phyloP scores from a whole-genome alignment of 345 rosid genomes.

The Sonneratia caseolaris region DNA sequence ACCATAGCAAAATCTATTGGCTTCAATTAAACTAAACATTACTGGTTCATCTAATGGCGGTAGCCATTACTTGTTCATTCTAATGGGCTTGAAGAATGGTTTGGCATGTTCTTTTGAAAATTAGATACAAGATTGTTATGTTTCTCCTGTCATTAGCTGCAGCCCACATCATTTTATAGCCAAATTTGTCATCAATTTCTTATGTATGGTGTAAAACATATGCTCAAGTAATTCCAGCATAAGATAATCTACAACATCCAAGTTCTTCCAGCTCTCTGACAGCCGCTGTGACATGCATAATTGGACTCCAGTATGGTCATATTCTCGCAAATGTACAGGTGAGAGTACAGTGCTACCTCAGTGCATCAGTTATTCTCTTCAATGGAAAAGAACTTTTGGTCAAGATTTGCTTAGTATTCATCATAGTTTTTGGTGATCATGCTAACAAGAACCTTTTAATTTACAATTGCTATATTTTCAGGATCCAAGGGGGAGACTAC shows the following conservation, averaged over 20 bases:
- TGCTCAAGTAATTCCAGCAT: background rate
- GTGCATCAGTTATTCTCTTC: too few species aligned
- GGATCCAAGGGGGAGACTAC: slow-evolving; percentile 31
- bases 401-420: background rate
- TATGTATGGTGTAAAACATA: background rate
- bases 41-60: too few species aligned
- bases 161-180: too few species aligned
- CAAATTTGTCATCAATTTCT: too few species aligned
- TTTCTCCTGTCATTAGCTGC: too few species aligned
- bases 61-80: too few species aligned
- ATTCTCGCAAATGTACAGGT: slow-evolving; percentile 32
- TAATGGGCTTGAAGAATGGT: too few species aligned
- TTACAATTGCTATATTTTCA: slow-evolving; percentile 8
- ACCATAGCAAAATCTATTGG: too few species aligned
- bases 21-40: too few species aligned
- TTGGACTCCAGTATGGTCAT: slow-evolving; percentile 45
- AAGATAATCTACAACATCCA: background rate
- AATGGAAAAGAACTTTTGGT: too few species aligned
- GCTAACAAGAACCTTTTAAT: background rate
- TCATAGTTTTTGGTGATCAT: background rate
- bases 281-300: slow-evolving; percentile 30
- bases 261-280: slow-evolving; percentile 27
- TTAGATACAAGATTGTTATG: too few species aligned
- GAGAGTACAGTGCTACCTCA: background rate
- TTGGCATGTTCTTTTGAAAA: too few species aligned